Evolutionary conservation across 2,329 filamentous ascomycete species (phyloP).

Genomic region (Calonectria hongkongensis): DNA sequence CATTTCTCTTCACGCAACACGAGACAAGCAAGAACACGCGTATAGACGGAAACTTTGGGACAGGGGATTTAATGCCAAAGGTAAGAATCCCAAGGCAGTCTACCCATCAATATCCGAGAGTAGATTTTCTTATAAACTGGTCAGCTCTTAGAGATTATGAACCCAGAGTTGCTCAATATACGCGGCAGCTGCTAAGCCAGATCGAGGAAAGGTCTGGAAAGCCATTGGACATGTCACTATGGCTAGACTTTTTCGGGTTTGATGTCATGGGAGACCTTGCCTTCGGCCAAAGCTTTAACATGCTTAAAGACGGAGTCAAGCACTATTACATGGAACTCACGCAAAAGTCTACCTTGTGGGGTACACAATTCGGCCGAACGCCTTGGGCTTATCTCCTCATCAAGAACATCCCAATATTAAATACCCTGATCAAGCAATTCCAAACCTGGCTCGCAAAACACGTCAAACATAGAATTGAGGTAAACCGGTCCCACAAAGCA

Average conservation of each 20-base stretch:
- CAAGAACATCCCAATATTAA: constrained; percentile 11
- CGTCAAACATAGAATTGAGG: constrained; percentile 27
- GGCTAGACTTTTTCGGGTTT: constrained; percentile 56
- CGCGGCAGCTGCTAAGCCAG: background rate
- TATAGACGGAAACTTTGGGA: constrained; percentile 23
- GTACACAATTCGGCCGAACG: constrained; percentile 2
- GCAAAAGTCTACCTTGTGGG: constrained; percentile 16
- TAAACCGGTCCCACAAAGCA: background rate
- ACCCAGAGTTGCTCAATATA: constrained; percentile 33
- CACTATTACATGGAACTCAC: constrained; percentile 20
- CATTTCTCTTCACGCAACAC: background rate
- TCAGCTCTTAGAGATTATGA: constrained; percentile 40
- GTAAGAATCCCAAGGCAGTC: background rate
- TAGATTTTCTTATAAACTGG: background rate
- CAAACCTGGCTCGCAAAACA: constrained; percentile 10
- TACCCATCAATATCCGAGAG: background rate
- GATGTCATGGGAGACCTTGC: constrained; percentile 64
- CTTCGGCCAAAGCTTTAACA: constrained; percentile 60
- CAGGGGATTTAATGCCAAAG: constrained; percentile 15
- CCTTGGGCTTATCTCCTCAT: constrained; percentile 20
- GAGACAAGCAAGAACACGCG: constrained; percentile 21
- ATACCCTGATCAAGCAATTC: constrained; percentile 7
- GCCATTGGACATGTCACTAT: constrained; percentile 13
- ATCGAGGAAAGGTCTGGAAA: background rate
- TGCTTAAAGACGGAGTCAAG: constrained; percentile 51